A percentile compares a stretch with the other conserved stretches of the same genome.
Conservation (phyloP, 2,329 filamentous ascomycete genomes). For the Scedosporium apiospermum region DNA sequence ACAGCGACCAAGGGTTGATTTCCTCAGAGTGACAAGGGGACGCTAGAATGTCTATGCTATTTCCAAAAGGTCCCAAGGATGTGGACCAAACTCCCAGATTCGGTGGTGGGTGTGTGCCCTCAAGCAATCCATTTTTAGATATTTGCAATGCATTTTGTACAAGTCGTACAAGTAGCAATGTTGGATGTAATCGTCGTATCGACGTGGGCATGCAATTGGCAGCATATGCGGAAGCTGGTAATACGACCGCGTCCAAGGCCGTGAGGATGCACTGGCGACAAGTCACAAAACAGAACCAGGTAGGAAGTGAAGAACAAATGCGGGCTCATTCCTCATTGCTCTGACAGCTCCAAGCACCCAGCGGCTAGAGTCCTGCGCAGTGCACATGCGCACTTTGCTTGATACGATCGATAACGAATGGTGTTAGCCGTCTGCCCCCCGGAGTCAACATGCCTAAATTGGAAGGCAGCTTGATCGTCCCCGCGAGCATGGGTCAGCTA, state of each 20-base stretch:
- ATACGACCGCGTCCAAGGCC: not conserved
- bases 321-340: no score
- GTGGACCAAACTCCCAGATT: not conserved
- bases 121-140: not conserved
- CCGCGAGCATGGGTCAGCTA: not conserved
- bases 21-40: not conserved
- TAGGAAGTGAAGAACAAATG: not conserved
- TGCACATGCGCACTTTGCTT: no score
- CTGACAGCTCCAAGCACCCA: no score
- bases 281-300: not conserved
- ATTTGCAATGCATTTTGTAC: no score
- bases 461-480: not conserved
- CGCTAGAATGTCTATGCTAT: not conserved
- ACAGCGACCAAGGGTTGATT: not conserved
- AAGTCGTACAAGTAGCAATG: not conserved
- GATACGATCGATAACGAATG: no score
- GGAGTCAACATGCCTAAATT: not conserved
- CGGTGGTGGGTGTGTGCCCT: not conserved
- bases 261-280: not conserved
- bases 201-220: not conserved
- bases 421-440: not conserved
- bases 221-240: not conserved
- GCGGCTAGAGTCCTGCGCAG: no score
- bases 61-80: slow-evolving; percentile 2
- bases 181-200: not conserved